Evolutionary conservation across 106 monocot genomes (phyloP).

Genomic region (Dendrobium catenatum): DNA sequence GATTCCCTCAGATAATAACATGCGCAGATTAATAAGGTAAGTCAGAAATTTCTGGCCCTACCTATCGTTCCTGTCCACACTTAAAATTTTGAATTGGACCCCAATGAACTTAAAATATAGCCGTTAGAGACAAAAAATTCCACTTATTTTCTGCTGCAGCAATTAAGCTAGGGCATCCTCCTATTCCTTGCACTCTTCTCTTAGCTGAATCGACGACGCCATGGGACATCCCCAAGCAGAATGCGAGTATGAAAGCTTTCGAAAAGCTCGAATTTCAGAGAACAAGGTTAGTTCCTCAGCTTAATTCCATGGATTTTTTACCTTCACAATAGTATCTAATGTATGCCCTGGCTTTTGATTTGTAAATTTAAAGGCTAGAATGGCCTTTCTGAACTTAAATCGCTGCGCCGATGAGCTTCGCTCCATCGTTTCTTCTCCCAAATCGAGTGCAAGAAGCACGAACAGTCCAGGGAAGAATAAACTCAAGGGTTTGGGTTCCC

Average conservation of each 20-base stretch:
- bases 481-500: not conserved
- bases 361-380: constrained; percentile 24
- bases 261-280: constrained; percentile 37
- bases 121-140: not conserved
- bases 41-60: not conserved
- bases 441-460: not conserved
- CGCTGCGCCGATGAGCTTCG: constrained; percentile 19
- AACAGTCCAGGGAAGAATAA: not conserved
- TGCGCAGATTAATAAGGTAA: not conserved
- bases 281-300: constrained; percentile 23
- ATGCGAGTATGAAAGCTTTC: constrained; percentile 40
- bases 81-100: not conserved
- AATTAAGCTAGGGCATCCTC: not conserved
- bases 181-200: not conserved
- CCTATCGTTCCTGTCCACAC: not conserved
- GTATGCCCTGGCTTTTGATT: not conserved
- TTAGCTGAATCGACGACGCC: not conserved
- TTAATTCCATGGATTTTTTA: not conserved
- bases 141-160: not conserved
- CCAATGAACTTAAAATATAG: not conserved
- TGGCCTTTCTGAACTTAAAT: constrained; percentile 42
- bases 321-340: not conserved
- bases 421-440: constrained; percentile 9
- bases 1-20: not conserved
- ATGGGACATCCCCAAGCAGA: constrained; percentile 14